These are phyloP conservation scores for Coemansia sp. DNA, from an alignment of 192 early-diverging fungal genomes.

Conservation along the genomic window DNA sequence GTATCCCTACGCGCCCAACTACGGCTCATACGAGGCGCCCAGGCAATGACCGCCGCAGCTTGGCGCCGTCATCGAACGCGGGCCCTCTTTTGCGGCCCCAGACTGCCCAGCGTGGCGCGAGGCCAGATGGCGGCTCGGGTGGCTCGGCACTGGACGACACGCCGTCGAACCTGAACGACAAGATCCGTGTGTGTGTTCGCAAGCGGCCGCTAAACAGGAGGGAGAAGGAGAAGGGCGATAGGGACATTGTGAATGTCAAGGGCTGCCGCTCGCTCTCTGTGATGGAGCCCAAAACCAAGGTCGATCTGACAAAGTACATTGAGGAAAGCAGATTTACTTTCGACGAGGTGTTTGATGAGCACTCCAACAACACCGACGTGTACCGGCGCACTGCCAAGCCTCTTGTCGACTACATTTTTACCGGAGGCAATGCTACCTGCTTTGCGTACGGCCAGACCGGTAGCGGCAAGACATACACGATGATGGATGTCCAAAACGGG, in stretches of 20 bases:
- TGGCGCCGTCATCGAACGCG: slow-evolving; percentile 6
- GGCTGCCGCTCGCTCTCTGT: slow-evolving; percentile 73
- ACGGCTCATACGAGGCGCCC: slow-evolving; percentile 24
- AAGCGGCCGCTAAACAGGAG: slow-evolving; percentile 91
- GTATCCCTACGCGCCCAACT: slow-evolving; percentile 27
- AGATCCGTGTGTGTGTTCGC: slow-evolving; percentile 95
- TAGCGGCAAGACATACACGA: slow-evolving; percentile 95
- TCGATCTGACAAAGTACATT: slow-evolving; percentile 93
- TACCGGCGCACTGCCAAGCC: slow-evolving; percentile 92
- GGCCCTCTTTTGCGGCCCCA: slow-evolving; percentile 6
- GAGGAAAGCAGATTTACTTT: slow-evolving; percentile 93
- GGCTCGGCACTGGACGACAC: slow-evolving; percentile 14
- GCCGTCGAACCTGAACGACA: slow-evolving; percentile 55
- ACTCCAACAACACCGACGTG: slow-evolving; percentile 75
- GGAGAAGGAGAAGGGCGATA: slow-evolving; percentile 75
- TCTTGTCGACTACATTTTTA: slow-evolving; percentile 90
- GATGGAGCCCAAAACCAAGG: slow-evolving; percentile 94
- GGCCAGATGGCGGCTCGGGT: slow-evolving; percentile 7
- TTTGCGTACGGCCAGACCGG: slow-evolving; percentile 98
- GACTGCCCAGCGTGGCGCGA: slow-evolving; percentile 16
- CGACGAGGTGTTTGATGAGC: slow-evolving; percentile 93
- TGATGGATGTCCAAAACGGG: slow-evolving; percentile 85
- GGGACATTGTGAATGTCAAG: slow-evolving; percentile 72
- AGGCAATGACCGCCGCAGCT: slow-evolving; percentile 30
- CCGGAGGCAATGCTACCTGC: slow-evolving; percentile 95